Percentiles rank a stretch among this genome's conserved stretches.
phyloP scores from a whole-genome alignment of 2,329 filamentous ascomycete species.

The Lojkania enalia region DNA sequence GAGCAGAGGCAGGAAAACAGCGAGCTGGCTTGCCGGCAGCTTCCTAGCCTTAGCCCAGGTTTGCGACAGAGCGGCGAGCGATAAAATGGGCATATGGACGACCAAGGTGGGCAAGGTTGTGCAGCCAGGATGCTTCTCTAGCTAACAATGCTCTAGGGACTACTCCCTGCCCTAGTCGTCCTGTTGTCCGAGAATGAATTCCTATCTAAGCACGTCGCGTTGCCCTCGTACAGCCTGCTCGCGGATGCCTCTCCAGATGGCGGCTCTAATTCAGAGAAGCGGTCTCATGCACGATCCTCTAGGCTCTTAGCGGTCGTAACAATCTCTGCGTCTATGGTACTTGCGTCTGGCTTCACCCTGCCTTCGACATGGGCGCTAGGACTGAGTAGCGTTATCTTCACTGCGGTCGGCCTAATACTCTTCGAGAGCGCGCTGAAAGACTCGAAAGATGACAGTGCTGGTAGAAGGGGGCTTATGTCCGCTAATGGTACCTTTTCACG shows the following conservation, averaged over 20 bases:
- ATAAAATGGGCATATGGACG: conserved; percentile 50
- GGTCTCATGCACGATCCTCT: conserved; percentile 23
- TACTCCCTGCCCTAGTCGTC: conserved; percentile 40
- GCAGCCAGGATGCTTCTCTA: conserved; percentile 2
- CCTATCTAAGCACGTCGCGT: conserved; percentile 25
- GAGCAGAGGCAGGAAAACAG: conserved; percentile 27
- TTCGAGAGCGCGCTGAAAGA: conserved; percentile 42
- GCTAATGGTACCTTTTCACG: conserved; percentile 39
- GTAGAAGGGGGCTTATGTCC: conserved; percentile 38
- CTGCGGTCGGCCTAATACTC: conserved; percentile 46
- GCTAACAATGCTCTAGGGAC: conserved; percentile 28
- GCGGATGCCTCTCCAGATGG: conserved; percentile 26
- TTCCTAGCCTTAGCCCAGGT: conserved; percentile 48
- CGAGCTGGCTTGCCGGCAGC: conserved; percentile 47
- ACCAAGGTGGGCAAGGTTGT: conserved; percentile 46
- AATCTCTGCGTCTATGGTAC: conserved; percentile 40
- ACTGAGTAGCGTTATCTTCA: conserved; percentile 47
- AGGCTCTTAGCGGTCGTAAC: conserved; percentile 40
- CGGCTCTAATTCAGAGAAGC: conserved; percentile 19
- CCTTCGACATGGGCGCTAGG: conserved; percentile 45
- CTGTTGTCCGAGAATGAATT: conserved; percentile 35
- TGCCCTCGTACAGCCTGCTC: conserved; percentile 26
- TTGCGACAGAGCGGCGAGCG: conserved; percentile 50
- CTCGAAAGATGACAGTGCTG: conserved; percentile 27
- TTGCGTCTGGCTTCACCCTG: conserved; percentile 39